phyloP scores from a whole-genome alignment of 1,284 basidiomycete genomes.

The Pholiota adiposa region DNA sequence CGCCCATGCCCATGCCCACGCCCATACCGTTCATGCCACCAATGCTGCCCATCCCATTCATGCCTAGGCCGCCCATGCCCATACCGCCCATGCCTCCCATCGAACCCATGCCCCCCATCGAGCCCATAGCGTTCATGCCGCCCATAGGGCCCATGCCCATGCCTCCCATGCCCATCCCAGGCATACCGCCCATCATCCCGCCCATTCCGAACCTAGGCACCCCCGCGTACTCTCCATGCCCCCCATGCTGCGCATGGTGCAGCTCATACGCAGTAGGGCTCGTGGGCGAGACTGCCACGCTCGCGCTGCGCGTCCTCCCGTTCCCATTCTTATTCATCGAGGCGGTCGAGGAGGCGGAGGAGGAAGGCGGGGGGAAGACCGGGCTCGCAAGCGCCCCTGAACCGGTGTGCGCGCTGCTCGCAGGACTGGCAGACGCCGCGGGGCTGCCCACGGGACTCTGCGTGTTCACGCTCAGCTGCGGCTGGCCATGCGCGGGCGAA shows the following conservation, averaged over 20 bases:
- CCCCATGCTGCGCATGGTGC: conserved; percentile 7
- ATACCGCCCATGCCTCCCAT: conserved; percentile 7
- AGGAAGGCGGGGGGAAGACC: not conserved
- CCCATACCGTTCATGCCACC: conserved; percentile 10
- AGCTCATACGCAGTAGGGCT: conserved; percentile 10
- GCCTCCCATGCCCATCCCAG: not conserved
- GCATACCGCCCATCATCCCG: conserved; percentile 12
- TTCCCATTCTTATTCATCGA: not conserved
- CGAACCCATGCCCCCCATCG: not conserved
- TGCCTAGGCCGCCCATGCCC: conserved; percentile 8
- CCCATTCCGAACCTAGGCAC: conserved; percentile 2
- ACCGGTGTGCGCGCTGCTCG: too few relatives aligned
- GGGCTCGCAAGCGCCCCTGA: not conserved
- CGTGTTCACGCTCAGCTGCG: not conserved
- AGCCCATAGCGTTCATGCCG: conserved; percentile 5
- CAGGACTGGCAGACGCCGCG: not conserved
- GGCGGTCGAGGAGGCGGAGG: not conserved
- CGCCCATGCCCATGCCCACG: conserved; percentile 7
- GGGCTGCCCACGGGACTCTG: not conserved
- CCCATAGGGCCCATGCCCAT: conserved; percentile 9
- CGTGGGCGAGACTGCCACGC: not conserved
- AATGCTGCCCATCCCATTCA: conserved; percentile 4
- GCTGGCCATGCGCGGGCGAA: not conserved
- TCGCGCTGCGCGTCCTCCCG: not conserved
- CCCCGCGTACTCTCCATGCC: too few relatives aligned